A percentile compares a stretch with the other conserved stretches of the same genome.
Conservation (phyloP, 805 yeast genomes). For the Candida silvicultrix region DNA sequence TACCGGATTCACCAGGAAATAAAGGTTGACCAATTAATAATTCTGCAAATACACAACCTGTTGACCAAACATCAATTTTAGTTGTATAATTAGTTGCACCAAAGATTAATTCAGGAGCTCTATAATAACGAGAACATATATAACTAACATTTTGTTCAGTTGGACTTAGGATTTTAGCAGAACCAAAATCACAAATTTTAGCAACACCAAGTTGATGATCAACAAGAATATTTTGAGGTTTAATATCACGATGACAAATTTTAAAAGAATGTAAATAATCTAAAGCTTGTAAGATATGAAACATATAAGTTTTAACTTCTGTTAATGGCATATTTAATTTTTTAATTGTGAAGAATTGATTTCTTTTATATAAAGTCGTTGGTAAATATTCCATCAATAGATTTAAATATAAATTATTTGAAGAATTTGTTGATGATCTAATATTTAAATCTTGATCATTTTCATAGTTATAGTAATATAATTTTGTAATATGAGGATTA, state of each 20-base stretch:
- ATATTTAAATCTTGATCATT: slow-evolving; percentile 38
- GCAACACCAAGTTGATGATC: slow-evolving; percentile 81
- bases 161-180: slow-evolving; percentile 87
- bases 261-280: slow-evolving; percentile 75
- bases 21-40: slow-evolving; percentile 90
- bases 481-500: slow-evolving; percentile 83
- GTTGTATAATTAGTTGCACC: slow-evolving; percentile 97
- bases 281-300: slow-evolving; percentile 69
- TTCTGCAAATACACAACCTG: slow-evolving; percentile 98
- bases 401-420: slow-evolving; percentile 73
- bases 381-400: slow-evolving; percentile 90
- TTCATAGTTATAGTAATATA: slow-evolving; percentile 83
- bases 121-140: slow-evolving; percentile 91
- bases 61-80: slow-evolving; percentile 95
- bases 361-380: slow-evolving; percentile 90
- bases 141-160: slow-evolving; percentile 92
- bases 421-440: background rate
- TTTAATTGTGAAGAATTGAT: slow-evolving; percentile 75
- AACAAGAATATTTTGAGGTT: slow-evolving; percentile 83
- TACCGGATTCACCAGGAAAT: slow-evolving; percentile 97
- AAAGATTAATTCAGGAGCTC: slow-evolving; percentile 96
- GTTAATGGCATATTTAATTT: slow-evolving; percentile 78
- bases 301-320: slow-evolving; percentile 82
- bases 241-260: slow-evolving; percentile 88
- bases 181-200: slow-evolving; percentile 94